These are phyloP conservation scores for Sideroxylon spinosum DNA, from an alignment of 179 eudicot species.

Conservation along the genomic window DNA sequence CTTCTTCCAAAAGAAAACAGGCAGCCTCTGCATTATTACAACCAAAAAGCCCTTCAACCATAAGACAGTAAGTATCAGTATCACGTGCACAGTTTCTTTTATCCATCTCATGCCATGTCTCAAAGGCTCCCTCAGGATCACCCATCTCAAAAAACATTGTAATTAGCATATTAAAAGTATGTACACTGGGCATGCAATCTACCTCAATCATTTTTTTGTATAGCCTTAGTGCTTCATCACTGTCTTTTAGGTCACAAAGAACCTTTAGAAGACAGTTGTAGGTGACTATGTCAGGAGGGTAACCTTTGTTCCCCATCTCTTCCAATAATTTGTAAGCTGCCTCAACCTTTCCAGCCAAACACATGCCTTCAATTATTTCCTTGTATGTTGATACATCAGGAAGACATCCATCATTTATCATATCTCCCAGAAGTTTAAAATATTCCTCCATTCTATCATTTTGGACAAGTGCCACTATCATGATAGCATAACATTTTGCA, in stretches of 20 bases:
- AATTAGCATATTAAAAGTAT: slow-evolving; percentile 74
- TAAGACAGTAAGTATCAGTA: slow-evolving; percentile 61
- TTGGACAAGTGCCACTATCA: slow-evolving; percentile 66
- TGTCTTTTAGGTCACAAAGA: slow-evolving; percentile 65
- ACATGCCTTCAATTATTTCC: slow-evolving; percentile 84
- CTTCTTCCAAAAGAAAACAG: slow-evolving; percentile 59
- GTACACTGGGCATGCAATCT: slow-evolving; percentile 78
- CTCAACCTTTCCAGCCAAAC: slow-evolving; percentile 57
- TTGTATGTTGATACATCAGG: slow-evolving; percentile 92
- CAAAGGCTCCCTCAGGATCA: slow-evolving; percentile 70
- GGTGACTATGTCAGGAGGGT: slow-evolving; percentile 87
- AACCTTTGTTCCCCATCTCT: slow-evolving; percentile 77
- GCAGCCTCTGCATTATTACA: slow-evolving; percentile 51
- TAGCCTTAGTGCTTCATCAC: slow-evolving; percentile 61
- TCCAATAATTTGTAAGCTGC: slow-evolving; percentile 71
- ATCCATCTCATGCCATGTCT: slow-evolving; percentile 77
- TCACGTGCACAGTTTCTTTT: slow-evolving; percentile 54
- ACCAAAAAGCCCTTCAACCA: slow-evolving; percentile 87
- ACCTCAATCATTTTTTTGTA: slow-evolving; percentile 58
- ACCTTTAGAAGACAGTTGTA: slow-evolving; percentile 92
- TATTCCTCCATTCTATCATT: slow-evolving; percentile 55
- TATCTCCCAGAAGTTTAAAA: slow-evolving; percentile 58
- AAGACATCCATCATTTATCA: slow-evolving; percentile 75
- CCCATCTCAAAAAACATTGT: slow-evolving; percentile 64
- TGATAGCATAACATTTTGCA: slow-evolving; percentile 71